phyloP scores from a whole-genome alignment of 2,329 filamentous ascomycete genomes.

The Fusarium dimerum region DNA sequence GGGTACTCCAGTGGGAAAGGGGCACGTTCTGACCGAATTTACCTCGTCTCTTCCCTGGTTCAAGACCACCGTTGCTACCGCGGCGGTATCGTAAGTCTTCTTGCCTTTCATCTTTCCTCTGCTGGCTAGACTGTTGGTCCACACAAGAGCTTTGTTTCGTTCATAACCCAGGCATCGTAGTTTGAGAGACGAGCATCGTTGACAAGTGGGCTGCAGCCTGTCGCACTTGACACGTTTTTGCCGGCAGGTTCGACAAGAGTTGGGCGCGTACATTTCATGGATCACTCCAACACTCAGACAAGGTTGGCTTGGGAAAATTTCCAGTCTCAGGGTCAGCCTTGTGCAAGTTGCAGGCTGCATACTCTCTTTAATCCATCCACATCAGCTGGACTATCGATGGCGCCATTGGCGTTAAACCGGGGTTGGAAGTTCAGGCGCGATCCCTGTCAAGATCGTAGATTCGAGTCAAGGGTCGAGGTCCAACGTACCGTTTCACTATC shows the following conservation, averaged over 20 bases:
- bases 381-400: not conserved
- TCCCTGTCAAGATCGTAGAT: slow-evolving; percentile 6
- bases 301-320: not conserved
- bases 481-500: not conserved
- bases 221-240: slow-evolving; percentile 13
- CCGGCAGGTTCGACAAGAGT: slow-evolving; percentile 13
- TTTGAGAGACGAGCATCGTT: slow-evolving; percentile 4
- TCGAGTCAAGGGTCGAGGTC: not conserved
- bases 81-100: slow-evolving; percentile 3
- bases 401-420: slow-evolving; percentile 7
- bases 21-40: not conserved
- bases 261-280: slow-evolving; percentile 2
- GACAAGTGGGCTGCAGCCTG: slow-evolving; percentile 6
- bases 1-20: not conserved
- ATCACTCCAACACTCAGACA: not conserved
- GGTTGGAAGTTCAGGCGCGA: slow-evolving; percentile 11
- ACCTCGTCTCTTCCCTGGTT: not conserved
- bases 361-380: no score
- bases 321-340: not conserved
- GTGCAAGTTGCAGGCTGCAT: no score
- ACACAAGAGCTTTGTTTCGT: slow-evolving; percentile 3
- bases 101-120: slow-evolving; percentile 12
- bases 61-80: not conserved
- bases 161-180: slow-evolving; percentile 10
- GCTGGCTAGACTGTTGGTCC: slow-evolving; percentile 11